Evolutionary conservation across 768 basidiomycete genomes (phyloP), one percentile per base, ranked within the genome.

Genomic region (Boletus reticulatus): DNA sequence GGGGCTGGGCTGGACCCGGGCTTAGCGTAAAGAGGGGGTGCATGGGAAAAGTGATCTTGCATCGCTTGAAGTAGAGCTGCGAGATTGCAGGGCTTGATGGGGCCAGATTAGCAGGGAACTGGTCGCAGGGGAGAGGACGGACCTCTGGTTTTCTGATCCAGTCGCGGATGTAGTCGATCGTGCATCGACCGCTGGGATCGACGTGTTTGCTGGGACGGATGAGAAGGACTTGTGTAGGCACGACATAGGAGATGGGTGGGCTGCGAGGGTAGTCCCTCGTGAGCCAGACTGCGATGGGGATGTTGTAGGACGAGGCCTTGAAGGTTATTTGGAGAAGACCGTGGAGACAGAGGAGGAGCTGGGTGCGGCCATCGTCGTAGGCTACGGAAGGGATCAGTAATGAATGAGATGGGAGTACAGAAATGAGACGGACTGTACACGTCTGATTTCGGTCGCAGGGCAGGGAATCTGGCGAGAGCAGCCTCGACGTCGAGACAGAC

Each of bases 321-420:
- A 84, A 96, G 0, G 81, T 72, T 62, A 99, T 97, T 5, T 94
- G 94, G 1, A 99, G 78, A 6, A 98, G 82, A 11, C 97, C 97
- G 66, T 97, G 91, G 4, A 96, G 63, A 60, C 92, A 94, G 53
- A 98, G 85, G 27, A 99, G 81, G 17, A 98, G 80, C 66, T 95
- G 93, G 0, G 92, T 88, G 37, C 96, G 85, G 45, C 97, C 97
- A 61, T 97, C 93, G 71, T 99, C 94, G 74, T 91, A 94, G 0
- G 90, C 93, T 97, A 67, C 13, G 52, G 34, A 22, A 9, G 38
- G 61, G 50, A 43, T 39, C 37, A 52, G 45, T 50, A 59, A 57
- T 34, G 42, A 6, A 24, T 5, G 56, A 53, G 22, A 24, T 11
- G 10, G 20, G 20, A 22, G 52, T 48, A 47, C 42, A 11, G 7